Evolutionary conservation across 2,329 filamentous ascomycete species (phyloP).

Genomic region (Colletotrichum graminicola): DNA sequence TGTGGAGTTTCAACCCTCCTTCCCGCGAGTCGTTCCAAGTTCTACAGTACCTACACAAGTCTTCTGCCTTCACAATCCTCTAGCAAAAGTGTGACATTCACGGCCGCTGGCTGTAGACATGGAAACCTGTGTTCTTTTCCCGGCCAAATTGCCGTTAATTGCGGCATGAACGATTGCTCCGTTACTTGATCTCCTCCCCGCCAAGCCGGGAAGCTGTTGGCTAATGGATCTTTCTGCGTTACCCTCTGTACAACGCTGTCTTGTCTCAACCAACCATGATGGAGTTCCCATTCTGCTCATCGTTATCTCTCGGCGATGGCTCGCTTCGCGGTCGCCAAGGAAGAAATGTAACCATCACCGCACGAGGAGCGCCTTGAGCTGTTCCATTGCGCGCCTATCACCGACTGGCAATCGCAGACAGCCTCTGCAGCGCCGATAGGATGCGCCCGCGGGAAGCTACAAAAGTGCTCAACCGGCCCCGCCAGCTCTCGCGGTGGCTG

Average conservation of each 20-base stretch:
- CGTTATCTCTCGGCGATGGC: slow-evolving; percentile 18
- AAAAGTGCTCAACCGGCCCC: neutral
- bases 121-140: neutral
- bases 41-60: neutral
- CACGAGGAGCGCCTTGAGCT: neutral
- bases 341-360: neutral
- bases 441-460: slow-evolving; percentile 7
- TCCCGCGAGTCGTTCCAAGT: neutral
- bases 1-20: neutral
- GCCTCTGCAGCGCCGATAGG: neutral
- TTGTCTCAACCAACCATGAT: neutral
- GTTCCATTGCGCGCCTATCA: neutral
- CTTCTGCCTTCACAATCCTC: neutral
- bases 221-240: neutral
- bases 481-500: neutral
- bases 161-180: neutral
- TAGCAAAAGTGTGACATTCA: neutral
- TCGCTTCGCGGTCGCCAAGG: slow-evolving; percentile 22
- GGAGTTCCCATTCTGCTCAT: neutral
- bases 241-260: neutral
- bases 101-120: neutral
- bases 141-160: neutral
- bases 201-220: neutral
- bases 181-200: neutral
- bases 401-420: neutral